Conservation (phyloP, 768 basidiomycete genomes). For the Candolleomyces eurysporus region DNA sequence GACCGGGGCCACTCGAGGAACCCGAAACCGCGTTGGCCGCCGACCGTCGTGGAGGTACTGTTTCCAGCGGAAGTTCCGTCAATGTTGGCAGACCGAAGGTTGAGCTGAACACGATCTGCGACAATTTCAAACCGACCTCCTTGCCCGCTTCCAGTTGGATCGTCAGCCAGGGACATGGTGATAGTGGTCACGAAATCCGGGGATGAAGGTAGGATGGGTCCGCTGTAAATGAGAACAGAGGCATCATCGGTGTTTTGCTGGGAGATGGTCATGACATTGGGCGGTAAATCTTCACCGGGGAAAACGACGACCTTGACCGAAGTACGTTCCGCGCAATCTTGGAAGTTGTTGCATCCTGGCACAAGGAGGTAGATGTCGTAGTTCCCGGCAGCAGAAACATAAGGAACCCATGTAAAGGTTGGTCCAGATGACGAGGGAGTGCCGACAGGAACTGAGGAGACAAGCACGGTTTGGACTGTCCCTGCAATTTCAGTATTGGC, state of each 20-base stretch:
- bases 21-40: slow-evolving; percentile 62
- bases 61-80: slow-evolving; percentile 27
- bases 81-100: slow-evolving; percentile 62
- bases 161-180: slow-evolving; percentile 66
- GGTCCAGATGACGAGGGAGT: slow-evolving; percentile 63
- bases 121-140: slow-evolving; percentile 75
- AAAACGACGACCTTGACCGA: slow-evolving; percentile 81
- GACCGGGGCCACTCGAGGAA: slow-evolving; percentile 85
- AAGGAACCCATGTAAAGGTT: slow-evolving; percentile 86
- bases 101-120: slow-evolving; percentile 81
- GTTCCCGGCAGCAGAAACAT: slow-evolving; percentile 83
- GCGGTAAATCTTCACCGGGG: slow-evolving; percentile 64
- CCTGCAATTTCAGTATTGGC: slow-evolving; percentile 76
- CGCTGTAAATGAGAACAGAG: slow-evolving; percentile 68
- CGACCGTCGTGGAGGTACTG: slow-evolving; percentile 26
- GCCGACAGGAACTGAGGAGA: slow-evolving; percentile 63
- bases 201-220: slow-evolving; percentile 76
- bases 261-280: slow-evolving; percentile 67
- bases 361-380: slow-evolving; percentile 85
- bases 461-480: slow-evolving; percentile 73
- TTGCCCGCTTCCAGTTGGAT: slow-evolving; percentile 60
- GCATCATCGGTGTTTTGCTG: slow-evolving; percentile 69
- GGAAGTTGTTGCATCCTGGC: slow-evolving; percentile 81
- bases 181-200: slow-evolving; percentile 72
- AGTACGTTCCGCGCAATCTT: slow-evolving; percentile 80